phyloP scores from a whole-genome alignment of 2,329 filamentous ascomycete species.

The Hymenoscyphus fructigenus region DNA sequence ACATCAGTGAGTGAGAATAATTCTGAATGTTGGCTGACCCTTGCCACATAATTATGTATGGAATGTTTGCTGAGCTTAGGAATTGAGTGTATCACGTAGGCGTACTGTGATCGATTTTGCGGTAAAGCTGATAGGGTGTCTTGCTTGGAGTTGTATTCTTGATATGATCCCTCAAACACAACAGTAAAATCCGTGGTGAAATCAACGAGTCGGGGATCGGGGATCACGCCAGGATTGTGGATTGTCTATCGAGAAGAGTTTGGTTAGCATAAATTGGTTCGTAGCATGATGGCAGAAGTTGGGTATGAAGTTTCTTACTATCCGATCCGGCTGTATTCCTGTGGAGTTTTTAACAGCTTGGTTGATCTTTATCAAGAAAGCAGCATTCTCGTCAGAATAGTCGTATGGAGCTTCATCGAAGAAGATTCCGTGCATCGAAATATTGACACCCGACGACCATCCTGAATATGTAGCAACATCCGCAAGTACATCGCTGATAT shows the following conservation, averaged over 20 bases:
- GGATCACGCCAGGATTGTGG: constrained; percentile 12
- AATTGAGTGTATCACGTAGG: constrained; percentile 7
- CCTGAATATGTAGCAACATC: constrained; percentile 40
- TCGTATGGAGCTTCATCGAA: constrained; percentile 18
- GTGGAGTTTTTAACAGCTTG: neutral
- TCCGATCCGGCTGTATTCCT: constrained; percentile 1
- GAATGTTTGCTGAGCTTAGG: neutral
- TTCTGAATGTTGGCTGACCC: neutral
- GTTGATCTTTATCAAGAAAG: neutral
- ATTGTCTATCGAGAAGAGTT: constrained; percentile 1
- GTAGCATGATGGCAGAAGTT: neutral
- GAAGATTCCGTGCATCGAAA: constrained; percentile 20
- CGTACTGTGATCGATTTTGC: neutral
- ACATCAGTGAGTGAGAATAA: constrained; percentile 4
- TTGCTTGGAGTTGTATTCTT: constrained; percentile 4
- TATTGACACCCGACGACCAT: constrained; percentile 29
- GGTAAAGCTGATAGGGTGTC: neutral
- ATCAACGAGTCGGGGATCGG: constrained; percentile 5
- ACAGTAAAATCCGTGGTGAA: constrained; percentile 5
- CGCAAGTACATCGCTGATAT: constrained; percentile 33
- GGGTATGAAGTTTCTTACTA: neutral
- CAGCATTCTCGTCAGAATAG: neutral
- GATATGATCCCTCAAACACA: constrained; percentile 12
- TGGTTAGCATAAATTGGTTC: neutral
- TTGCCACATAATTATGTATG: constrained; percentile 3